Base-by-base conservation (phyloP, 495 filamentous ascomycete species). In the Tuber magnatum region DNA sequence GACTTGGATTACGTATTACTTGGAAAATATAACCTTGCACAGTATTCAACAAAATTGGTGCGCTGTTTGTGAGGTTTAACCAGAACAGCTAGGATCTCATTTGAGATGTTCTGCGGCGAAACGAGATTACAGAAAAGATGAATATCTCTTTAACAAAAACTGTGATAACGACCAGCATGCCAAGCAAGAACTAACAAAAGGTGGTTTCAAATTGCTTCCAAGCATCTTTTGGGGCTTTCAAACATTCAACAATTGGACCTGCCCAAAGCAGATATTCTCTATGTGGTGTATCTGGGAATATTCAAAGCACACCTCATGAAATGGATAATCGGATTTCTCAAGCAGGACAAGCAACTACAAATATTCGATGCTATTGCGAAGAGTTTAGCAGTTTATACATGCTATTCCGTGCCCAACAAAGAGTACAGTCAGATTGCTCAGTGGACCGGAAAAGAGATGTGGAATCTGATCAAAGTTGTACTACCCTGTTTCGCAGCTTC, bases 1-100 rank as follows among this genome's bases (percentile, higher is more conserved):
- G 10, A 44, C 71, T 56, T 72, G n/a, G 71, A 72, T 72, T 51
- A 28, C 32, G n/a, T 43, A 72, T 42, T 39, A 72, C 56, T 51
- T 51, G 18, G 42, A 51, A 20, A 56, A 72, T 51, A n/a, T 71
- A 2, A 71, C 42, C 0, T 48, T 71, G 7, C n/a, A 71, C 7
- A n/a, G 24, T 48, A 43, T 73, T 28, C 42, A 73, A 56, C 14
- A 69, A n/a, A 74, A 69, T 41, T 7, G 28, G 28, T 74, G 51
- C n/a, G 20, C 46, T 43, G 41, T 39, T 18, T 74, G 35, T 12
- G 10, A 0, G 6, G n/a, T n/a, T n/a, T n/a, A n/a, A n/a, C n/a
- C n/a, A n/a, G n/a, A n/a, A n/a, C n/a, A n/a, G n/a, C n/a, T n/a
- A n/a, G n/a, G n/a, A n/a, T n/a, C n/a, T n/a, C n/a, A n/a, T n/a